Evolutionary conservation across 2,329 filamentous ascomycete genomes (phyloP), one percentile per base, ranked within the genome.

Genomic region (Pseudogymnoascus sp.): DNA sequence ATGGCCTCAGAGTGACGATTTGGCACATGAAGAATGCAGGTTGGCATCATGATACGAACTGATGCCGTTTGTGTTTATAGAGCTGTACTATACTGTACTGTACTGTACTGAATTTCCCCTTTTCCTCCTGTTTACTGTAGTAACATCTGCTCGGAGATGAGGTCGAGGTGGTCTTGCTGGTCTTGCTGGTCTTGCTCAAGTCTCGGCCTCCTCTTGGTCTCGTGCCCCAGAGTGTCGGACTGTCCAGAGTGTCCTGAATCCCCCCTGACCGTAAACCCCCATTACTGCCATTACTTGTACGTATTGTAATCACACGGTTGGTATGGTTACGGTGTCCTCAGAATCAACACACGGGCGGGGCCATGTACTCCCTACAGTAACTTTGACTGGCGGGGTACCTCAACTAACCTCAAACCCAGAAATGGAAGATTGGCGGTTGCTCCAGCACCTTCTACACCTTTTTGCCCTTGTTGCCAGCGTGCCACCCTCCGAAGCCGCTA

Each of bases 341-440:
- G 19, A 52, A 30, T 30, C 45, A 52, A 52, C 23, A 52, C 23
- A 52, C 45, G 45, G 45, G 45, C 2, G 45, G 45, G 45, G 45
- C 45, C 45, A 52, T 52, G 45, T 52, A 52, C 45, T 52, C 45
- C 26, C n/a, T 52, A 52, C 45, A 52, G 45, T 52, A 52, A 52
- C 45, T 52, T 52, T 52, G 45, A 52, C 45, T 52, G 45, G 45
- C n/a, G 45, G 45, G 45, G 45, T 52, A 52, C 45, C 45, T 30
- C 45, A 18, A n/a, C n/a, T n/a, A n/a, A n/a, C n/a, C n/a, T n/a
- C n/a, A n/a, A n/a, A n/a, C 23, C 45, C 45, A 30, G 9, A 30
- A 30, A 30, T 52, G 45, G 45, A 52, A 52, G 45, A 52, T 52
- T 52, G 45, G 45, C 45, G 45, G 45, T 52, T 52, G 45, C 45